A percentile compares a stretch with the other conserved stretches of the same genome.
Evolutionary conservation across 78 protist species (phyloP).

Genomic region (Dictyostelium discoideum): dicty_2.7 NC_007088.5:5759001-5759500

Average conservation of each 20-base stretch:
- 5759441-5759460: neutral
- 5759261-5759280: constrained; percentile 73
- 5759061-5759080: neutral
- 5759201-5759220: neutral
- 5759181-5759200: constrained; percentile 5
- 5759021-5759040: no score
- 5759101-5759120: constrained; percentile 49
- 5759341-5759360: constrained; percentile 27
- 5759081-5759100: neutral
- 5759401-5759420: neutral
- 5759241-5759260: constrained; percentile 80
- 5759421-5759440: neutral
- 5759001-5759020: no score
- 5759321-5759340: neutral
- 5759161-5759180: constrained; percentile 32
- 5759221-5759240: constrained; percentile 49
- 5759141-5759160: constrained; percentile 51
- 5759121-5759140: constrained; percentile 61
- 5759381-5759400: neutral
- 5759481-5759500: neutral
- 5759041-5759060: neutral
- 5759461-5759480: neutral
- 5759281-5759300: constrained; percentile 64
- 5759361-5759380: constrained; percentile 44
- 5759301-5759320: constrained; percentile 17